Base-by-base conservation (phyloP, 148 eudicot species). In the Linanthus parryae region DNA sequence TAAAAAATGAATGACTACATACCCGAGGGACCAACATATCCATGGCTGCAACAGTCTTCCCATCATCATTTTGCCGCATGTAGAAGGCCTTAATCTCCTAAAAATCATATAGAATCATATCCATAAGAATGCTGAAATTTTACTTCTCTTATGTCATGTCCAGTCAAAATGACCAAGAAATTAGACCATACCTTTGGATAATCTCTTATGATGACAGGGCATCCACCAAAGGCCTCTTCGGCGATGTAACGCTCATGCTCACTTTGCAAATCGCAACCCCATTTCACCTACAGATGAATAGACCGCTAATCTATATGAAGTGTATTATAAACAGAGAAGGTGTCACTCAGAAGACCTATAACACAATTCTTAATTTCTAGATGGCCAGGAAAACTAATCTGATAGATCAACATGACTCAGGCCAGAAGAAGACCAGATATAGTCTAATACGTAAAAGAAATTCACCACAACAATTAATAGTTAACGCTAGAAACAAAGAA, bases 261-360 rank as follows among this genome's bases (percentile, higher is more conserved):
- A 64, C 99, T 92, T 70, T 92, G 99, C 61, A 92, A 79, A 80
- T 92, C 99, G 71, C 85, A 79, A 27, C 99, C 99, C 99, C 99
- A 92, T 70, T 76, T 73, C 47, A 92, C 95, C 99, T 87, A 69
- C 56, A 43, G 30, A 59, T 46, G 20, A 47, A 49, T 53, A 62
- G 44, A 30, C 47, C 16, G 31, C 15, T 21, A 17, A 42, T 19
- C 12, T 27, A 14, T 7, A 18, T 38, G 47, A 4, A 40, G 25
- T 17, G 36, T 27, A 11, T 5, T 35, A 21, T 29, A 3, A 22
- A 19, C 8, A 18, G n/a, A n/a, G n/a, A n/a, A n/a, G n/a, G n/a
- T n/a, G n/a, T n/a, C n/a, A 20, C 22, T 44, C 11, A 10, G n/a
- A 20, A 10, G 27, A 9, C 14, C 22, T 44, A 5, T 20, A 21